Evolutionary conservation across 345 rosid species (phyloP).

Genomic region (Mercurialis annua): DNA sequence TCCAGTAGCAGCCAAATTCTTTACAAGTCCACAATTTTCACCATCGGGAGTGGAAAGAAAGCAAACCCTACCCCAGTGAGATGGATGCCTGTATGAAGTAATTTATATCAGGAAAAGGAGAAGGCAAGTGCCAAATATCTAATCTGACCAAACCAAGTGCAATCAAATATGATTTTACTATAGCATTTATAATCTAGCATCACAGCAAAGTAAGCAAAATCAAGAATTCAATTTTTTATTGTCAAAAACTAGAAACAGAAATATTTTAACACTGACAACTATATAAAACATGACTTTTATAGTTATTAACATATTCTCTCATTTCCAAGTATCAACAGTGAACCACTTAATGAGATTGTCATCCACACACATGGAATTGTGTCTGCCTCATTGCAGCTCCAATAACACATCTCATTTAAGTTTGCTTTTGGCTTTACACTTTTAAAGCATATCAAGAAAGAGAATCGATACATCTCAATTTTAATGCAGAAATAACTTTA

Average conservation of each 20-base stretch:
- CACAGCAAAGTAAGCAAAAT: background rate
- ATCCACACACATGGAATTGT: background rate
- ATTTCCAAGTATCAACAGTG: background rate
- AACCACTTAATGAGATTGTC: background rate
- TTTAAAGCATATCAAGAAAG: background rate
- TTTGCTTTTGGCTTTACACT: background rate
- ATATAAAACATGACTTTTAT: background rate
- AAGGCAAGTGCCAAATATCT: background rate
- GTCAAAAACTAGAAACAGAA: background rate
- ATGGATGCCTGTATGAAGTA: slow-evolving; percentile 69
- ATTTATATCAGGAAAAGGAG: slow-evolving; percentile 16
- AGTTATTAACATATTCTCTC: background rate
- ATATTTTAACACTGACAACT: background rate
- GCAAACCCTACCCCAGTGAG: slow-evolving; percentile 98
- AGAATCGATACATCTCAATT: background rate
- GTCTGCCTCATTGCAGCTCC: background rate
- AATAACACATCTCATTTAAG: background rate
- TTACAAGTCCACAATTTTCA: slow-evolving; percentile 97
- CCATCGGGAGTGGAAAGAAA: slow-evolving; percentile 94
- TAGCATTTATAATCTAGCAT: background rate
- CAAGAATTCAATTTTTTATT: background rate
- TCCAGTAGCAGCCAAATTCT: slow-evolving; percentile 77
- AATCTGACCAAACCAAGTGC: background rate
- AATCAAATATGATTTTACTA: background rate
- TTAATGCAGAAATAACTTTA: background rate